phyloP scores from a whole-genome alignment of 2,329 filamentous ascomycete species.

The Botrytis paeoniae region DNA sequence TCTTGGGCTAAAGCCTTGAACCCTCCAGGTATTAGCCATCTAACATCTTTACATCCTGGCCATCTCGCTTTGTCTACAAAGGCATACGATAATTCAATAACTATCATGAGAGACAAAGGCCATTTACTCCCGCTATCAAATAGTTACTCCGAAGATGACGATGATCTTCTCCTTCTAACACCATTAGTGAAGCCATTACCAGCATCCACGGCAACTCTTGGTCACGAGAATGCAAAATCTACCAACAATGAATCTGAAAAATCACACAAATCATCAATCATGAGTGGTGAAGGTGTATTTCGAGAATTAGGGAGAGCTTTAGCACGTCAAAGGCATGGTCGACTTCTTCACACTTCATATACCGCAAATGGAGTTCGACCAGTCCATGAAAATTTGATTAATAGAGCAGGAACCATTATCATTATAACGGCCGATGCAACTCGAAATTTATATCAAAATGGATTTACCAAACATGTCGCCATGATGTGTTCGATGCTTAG shows the following conservation, averaged over 20 bases:
- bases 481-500: conserved; percentile 90
- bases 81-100: conserved; percentile 90
- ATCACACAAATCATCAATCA: conserved; percentile 59
- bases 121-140: conserved; percentile 78
- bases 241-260: conserved; percentile 48
- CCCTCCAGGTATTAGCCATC: conserved; percentile 71
- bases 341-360: conserved; percentile 90
- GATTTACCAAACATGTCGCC: conserved; percentile 92
- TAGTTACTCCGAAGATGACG: conserved; percentile 83
- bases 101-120: conserved; percentile 86
- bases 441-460: conserved; percentile 87
- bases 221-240: conserved; percentile 50
- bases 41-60: conserved; percentile 77
- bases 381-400: conserved; percentile 90
- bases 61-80: conserved; percentile 78
- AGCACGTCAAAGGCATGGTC: conserved; percentile 80
- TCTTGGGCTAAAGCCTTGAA: conserved; percentile 91
- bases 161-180: conserved; percentile 85
- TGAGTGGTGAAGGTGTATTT: conserved; percentile 93
- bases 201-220: conserved; percentile 72
- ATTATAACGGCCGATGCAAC: conserved; percentile 93
- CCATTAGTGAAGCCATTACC: conserved; percentile 90
- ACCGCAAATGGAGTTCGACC: conserved; percentile 89
- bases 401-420: conserved; percentile 81
- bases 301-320: conserved; percentile 82